Base-by-base conservation (phyloP, 331 rosid genomes). In the Arachis monticola region DNA sequence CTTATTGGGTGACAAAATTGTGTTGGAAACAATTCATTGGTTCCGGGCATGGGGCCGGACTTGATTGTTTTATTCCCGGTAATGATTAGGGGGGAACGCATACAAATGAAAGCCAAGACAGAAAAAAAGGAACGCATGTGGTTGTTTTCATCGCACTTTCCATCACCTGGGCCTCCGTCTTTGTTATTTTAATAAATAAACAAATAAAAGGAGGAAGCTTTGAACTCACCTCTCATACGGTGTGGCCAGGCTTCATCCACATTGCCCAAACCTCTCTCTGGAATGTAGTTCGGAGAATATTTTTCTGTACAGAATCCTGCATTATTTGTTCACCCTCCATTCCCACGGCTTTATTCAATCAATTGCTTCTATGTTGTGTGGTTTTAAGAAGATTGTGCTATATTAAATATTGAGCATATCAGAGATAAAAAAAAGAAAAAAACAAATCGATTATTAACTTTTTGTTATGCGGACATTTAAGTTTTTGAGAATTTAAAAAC, bases 11-110 rank as follows among this genome's bases (percentile, higher is more conserved):
- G 45, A 73, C 7, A 60, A 9, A 59, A 70, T 40, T 69, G 79
- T 62, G 64, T 66, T 90, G 83, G 84, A 74, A 9, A 22, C 47
- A 68, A 62, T 41, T 48, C 42, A 83, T 82, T 82, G 89, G 88
- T 22, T 48, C 4, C 6, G 64, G 65, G 5, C 5, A 52, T 55
- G 87, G 87, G 85, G 40, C 80, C 87, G 68, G 12, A 11, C 10
- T 79, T 31, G 44, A 70, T 87, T 88, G 89, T 80, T 56, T 79
- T 77, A 78, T 78, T 82, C 67, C 45, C 3, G 45, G 82, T 84
- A 88, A 87, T 91, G 91, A 90, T 88, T 81, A 86, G 83, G 66
- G 79, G 89, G 83, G 75, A 82, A 79, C 83, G 89, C 87, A 83
- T 59, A 84, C 77, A 38, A 78, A 81, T 64, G 66, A 73, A 74